Conservation (phyloP, 2,329 filamentous ascomycete species). For the Trichocomaceae sp. region DNA sequence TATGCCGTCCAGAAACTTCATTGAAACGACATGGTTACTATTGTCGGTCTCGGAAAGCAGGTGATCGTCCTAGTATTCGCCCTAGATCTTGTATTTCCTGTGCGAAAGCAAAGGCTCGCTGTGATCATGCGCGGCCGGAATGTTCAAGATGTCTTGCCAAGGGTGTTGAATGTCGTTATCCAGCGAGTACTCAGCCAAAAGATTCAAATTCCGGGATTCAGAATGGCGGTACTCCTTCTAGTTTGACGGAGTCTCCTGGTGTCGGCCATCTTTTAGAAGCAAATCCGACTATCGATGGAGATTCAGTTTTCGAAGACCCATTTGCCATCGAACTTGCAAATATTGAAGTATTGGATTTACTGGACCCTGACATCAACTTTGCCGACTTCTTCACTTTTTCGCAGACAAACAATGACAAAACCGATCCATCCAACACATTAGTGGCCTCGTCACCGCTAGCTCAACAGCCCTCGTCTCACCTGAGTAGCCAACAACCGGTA, state of each 20-base stretch:
- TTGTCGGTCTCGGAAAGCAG: slow-evolving; percentile 34
- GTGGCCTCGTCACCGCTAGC: neutral
- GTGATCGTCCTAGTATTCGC: slow-evolving; percentile 18
- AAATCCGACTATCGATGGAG: neutral
- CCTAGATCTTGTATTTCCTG: slow-evolving; percentile 35
- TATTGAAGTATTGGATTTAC: neutral
- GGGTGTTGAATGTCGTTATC: slow-evolving; percentile 33
- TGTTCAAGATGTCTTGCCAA: slow-evolving; percentile 36
- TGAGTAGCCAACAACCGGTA: too few species aligned
- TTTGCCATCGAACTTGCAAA: neutral
- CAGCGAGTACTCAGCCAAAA: slow-evolving; percentile 16
- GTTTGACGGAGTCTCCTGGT: too few species aligned
- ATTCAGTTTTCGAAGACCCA: neutral
- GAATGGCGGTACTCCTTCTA: neutral
- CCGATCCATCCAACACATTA: neutral
- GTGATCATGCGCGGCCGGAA: slow-evolving; percentile 31
- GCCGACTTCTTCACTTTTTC: neutral
- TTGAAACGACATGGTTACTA: slow-evolving; percentile 43
- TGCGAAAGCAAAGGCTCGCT: slow-evolving; percentile 32
- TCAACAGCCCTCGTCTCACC: neutral
- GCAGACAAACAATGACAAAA: neutral
- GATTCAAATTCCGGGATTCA: neutral
- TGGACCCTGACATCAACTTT: slow-evolving; percentile 1
- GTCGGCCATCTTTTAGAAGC: too few species aligned
- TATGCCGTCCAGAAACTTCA: slow-evolving; percentile 30